Evolutionary conservation across 140 eudicot species (phyloP).

Genomic region (Cichorium intybus): DNA sequence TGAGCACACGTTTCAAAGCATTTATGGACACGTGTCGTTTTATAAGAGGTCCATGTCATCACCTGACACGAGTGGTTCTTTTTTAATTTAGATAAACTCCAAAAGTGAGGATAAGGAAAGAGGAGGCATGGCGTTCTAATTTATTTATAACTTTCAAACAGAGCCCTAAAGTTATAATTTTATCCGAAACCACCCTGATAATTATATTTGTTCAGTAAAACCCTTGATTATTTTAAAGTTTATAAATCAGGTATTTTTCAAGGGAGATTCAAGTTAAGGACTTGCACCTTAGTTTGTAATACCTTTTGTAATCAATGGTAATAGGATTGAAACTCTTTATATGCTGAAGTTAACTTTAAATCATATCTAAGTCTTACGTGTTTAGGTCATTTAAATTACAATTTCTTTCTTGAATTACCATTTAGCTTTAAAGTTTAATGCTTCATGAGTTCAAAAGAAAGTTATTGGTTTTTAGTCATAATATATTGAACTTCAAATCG

Average conservation of each 20-base stretch:
- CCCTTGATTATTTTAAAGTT: not conserved
- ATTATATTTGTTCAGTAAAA: not conserved
- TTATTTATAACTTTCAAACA: not conserved
- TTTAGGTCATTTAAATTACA: no score
- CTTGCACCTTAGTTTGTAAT: not conserved
- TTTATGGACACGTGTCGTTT: constrained; percentile 11
- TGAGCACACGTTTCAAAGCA: constrained; percentile 38
- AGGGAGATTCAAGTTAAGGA: not conserved
- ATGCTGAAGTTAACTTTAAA: not conserved
- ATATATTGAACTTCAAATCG: no score
- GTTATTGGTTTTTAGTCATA: no score
- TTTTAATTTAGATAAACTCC: constrained; percentile 33
- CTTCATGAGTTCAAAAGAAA: no score
- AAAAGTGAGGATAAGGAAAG: constrained; percentile 36
- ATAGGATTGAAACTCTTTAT: not conserved
- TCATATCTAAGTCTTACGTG: not conserved
- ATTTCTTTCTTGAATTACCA: no score
- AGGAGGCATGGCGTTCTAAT: constrained; percentile 12
- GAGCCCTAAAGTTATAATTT: not conserved
- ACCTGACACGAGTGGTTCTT: constrained; percentile 41
- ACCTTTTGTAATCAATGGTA: no score
- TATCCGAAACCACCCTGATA: not conserved
- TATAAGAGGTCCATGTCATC: constrained; percentile 26
- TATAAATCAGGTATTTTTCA: not conserved
- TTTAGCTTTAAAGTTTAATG: no score